Percentiles rank a stretch among this genome's conserved stretches.
Evolutionary conservation across 345 rosid genomes (phyloP).

Genomic region (Dimocarpus longan): DNA sequence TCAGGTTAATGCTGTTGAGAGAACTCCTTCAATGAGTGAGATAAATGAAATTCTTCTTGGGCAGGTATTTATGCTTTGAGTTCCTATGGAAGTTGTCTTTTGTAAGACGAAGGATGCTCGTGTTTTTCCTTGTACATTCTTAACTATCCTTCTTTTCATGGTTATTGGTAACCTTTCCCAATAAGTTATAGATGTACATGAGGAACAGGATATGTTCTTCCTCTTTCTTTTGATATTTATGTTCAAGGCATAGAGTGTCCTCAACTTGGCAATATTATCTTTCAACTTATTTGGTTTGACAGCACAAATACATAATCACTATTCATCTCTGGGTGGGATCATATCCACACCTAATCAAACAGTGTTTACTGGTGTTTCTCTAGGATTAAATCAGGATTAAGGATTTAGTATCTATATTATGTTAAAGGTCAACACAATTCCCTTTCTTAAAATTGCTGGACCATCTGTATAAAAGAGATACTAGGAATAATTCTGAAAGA

Average conservation of each 20-base stretch:
- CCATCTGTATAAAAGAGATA: background rate
- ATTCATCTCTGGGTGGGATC: constrained; percentile 7
- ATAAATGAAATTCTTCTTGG: constrained; percentile 87
- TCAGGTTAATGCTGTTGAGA: constrained; percentile 89
- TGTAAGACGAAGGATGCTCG: constrained; percentile 12
- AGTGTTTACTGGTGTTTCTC: background rate
- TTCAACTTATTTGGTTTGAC: constrained; percentile 3
- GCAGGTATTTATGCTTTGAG: constrained; percentile 54
- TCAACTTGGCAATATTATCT: background rate
- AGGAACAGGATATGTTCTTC: background rate
- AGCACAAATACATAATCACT: background rate
- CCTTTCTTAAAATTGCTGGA: background rate
- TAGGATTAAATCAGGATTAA: constrained; percentile 4
- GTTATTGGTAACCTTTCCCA: background rate
- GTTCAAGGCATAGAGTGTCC: background rate
- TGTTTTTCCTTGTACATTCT: background rate
- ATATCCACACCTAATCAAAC: background rate
- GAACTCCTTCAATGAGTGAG: constrained; percentile 97
- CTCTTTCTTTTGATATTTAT: background rate
- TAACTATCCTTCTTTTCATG: background rate
- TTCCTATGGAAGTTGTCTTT: constrained; percentile 1
- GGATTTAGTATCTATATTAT: background rate
- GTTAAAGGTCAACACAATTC: background rate
- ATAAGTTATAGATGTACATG: background rate
- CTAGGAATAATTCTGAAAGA: background rate